These are phyloP conservation scores for Alternaria dauci DNA, from an alignment of 2,329 filamentous ascomycete species.

Conservation along the genomic window DNA sequence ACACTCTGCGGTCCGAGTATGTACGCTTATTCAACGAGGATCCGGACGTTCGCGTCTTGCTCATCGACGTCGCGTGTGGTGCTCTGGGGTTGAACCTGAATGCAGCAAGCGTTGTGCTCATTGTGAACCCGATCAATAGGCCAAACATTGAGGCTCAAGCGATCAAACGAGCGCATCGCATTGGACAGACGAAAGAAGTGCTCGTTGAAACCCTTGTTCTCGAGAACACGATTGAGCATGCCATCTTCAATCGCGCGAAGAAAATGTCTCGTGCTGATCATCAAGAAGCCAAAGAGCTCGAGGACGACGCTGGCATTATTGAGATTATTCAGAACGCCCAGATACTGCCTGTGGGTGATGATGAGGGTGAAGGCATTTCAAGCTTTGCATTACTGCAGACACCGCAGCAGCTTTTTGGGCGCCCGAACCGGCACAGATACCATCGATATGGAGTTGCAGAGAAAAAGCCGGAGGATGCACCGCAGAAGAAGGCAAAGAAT, in stretches of 20 bases:
- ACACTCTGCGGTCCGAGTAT: conserved; percentile 74
- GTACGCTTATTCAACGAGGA: conserved; percentile 79
- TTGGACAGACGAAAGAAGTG: conserved; percentile 81
- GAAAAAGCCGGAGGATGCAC: conserved; percentile 22
- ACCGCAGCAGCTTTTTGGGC: conserved; percentile 58
- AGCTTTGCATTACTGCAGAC: conserved; percentile 54
- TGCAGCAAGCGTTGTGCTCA: conserved; percentile 84
- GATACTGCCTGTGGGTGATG: conserved; percentile 55
- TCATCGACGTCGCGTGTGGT: conserved; percentile 92
- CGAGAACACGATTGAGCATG: conserved; percentile 81
- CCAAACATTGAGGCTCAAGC: conserved; percentile 88
- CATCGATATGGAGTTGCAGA: conserved; percentile 36
- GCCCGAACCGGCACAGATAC: conserved; percentile 40
- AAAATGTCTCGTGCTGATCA: conserved; percentile 74
- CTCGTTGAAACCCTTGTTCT: conserved; percentile 87
- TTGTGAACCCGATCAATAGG: conserved; percentile 86
- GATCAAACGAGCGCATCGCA: conserved; percentile 86
- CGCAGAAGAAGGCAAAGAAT: conserved; percentile 30
- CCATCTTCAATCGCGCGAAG: conserved; percentile 76
- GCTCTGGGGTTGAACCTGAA: conserved; percentile 88
- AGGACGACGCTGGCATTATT: conserved; percentile 67
- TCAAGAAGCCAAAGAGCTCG: conserved; percentile 62
- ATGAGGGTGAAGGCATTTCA: conserved; percentile 39
- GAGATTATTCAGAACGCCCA: conserved; percentile 66
- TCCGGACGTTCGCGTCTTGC: conserved; percentile 74